Evolutionary conservation across 1,284 basidiomycete species (phyloP), one percentile per base, ranked within the genome.

Genomic region (Athelia psychrophila): DNA sequence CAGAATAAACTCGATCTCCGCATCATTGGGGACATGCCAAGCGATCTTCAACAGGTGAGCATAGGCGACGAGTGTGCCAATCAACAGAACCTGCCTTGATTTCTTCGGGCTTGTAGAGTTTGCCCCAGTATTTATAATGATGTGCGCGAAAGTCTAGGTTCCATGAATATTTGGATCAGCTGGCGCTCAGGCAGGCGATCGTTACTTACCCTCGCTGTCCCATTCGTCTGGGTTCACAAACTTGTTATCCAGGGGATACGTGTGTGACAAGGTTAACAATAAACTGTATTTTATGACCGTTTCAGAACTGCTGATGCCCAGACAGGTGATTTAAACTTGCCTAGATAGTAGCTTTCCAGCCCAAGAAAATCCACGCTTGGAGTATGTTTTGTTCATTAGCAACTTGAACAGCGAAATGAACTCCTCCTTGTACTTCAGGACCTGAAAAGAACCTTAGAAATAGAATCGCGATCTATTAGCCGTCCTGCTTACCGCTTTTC

Each of bases 351-450:
- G 72, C 65, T 89, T 88, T 22, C 90, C 90, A 3, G 83, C 86
- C 74, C 91, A 91, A 3, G 85, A 84, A 72, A 84, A 96, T 3
- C 91, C 91, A 48, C 91, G 81, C 68, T 96, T 94, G 2, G 91
- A 88, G 56, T 84, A 80, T 9, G 90, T 86, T 59, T 85, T 84
- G 49, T 84, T 75, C 56, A 85, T 81, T 56, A 95, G 77, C 12
- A 86, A 65, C 54, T 76, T 75, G 44, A 96, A 71, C 18, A 95
- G 71, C 9, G 82, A 77, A 48, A 93, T 61, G 30, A 93, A 67
- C 32, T 84, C 76, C 12, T 81, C 73, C 61, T 79, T 79, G 69
- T 92, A 84, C 59, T 75, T 73, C 27, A 93, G 69, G 18, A 89
- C 62, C 84, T 86, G 54, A 6, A 46, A 33, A 44, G 48, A 50